A percentile compares a stretch with the other conserved stretches of the same genome.
phyloP scores from a whole-genome alignment of 106 monocot species.

The Narthecium ossifragum region DNA sequence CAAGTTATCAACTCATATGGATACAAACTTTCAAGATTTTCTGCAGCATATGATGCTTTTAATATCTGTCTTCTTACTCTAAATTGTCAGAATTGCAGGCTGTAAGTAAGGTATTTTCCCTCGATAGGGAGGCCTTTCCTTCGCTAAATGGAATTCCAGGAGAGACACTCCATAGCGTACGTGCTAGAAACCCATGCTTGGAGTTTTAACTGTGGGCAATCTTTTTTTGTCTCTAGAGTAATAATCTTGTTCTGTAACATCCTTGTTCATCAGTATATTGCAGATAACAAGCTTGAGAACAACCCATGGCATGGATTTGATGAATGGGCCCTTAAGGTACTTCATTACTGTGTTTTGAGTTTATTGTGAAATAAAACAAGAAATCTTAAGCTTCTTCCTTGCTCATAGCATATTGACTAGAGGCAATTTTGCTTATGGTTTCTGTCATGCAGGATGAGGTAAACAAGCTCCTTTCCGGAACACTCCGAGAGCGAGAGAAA shows the following conservation, averaged over 20 bases:
- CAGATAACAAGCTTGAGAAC: constrained; percentile 75
- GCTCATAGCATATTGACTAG: too few relatives aligned
- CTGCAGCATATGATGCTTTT: constrained; percentile 1
- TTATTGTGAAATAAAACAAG: too few relatives aligned
- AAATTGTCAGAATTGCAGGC: constrained; percentile 41
- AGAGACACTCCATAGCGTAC: constrained; percentile 89
- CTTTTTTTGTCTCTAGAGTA: not conserved
- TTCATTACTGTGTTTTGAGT: too few relatives aligned
- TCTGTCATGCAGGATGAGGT: constrained; percentile 67
- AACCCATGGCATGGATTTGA: constrained; percentile 90
- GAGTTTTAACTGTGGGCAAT: not conserved
- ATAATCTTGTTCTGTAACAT: not conserved
- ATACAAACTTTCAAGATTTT: not conserved
- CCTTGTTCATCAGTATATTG: constrained; percentile 53
- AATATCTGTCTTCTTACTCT: constrained; percentile 5
- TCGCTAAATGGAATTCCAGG: constrained; percentile 71
- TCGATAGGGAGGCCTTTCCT: constrained; percentile 86
- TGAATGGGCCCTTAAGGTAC: constrained; percentile 83
- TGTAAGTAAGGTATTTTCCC: constrained; percentile 67
- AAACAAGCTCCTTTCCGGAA: constrained; percentile 46
- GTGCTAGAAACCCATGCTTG: constrained; percentile 7
- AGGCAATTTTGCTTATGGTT: not conserved
- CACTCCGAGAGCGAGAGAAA: constrained; percentile 71
- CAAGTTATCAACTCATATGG: not conserved
- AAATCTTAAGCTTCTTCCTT: too few relatives aligned